Conservation (phyloP, 1,284 basidiomycete genomes). For the Jaminaea rosea region DNA sequence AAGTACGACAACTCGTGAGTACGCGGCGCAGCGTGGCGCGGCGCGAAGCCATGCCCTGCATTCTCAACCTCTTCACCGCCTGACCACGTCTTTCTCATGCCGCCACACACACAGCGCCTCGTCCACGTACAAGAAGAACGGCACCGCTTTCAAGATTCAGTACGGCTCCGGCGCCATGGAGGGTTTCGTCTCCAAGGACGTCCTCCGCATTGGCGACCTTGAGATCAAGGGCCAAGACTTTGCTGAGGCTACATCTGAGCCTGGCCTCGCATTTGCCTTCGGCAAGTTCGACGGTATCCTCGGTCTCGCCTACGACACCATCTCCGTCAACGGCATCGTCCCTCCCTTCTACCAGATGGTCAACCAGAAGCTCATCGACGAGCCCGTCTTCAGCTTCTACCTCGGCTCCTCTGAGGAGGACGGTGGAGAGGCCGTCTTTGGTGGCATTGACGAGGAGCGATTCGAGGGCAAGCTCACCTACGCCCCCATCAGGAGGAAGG, state of each 20-base stretch:
- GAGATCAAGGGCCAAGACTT: constrained; percentile 72
- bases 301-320: constrained; percentile 90
- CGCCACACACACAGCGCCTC: too few species aligned
- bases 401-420: constrained; percentile 76
- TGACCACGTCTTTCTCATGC: too few species aligned
- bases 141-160: constrained; percentile 78
- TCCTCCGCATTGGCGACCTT: constrained; percentile 74
- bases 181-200: constrained; percentile 85
- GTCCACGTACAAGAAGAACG: constrained; percentile 83
- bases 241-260: constrained; percentile 92
- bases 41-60: too few species aligned
- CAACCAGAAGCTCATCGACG: constrained; percentile 69
- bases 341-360: constrained; percentile 97
- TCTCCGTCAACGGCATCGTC: constrained; percentile 83
- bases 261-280: constrained; percentile 93
- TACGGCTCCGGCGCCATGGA: constrained; percentile 97
- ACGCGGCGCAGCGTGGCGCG: too few species aligned
- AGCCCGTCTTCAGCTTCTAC: constrained; percentile 89
- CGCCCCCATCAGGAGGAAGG: constrained; percentile 86
- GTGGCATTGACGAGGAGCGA: constrained; percentile 72
- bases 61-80: too few species aligned
- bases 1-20: constrained; percentile 87
- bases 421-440: constrained; percentile 86
- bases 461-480: constrained; percentile 78
- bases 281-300: constrained; percentile 93